Evolutionary conservation across 2,329 filamentous ascomycete species (phyloP), one percentile per base, ranked within the genome.

Genomic region (Ceratocystis variospora): DNA sequence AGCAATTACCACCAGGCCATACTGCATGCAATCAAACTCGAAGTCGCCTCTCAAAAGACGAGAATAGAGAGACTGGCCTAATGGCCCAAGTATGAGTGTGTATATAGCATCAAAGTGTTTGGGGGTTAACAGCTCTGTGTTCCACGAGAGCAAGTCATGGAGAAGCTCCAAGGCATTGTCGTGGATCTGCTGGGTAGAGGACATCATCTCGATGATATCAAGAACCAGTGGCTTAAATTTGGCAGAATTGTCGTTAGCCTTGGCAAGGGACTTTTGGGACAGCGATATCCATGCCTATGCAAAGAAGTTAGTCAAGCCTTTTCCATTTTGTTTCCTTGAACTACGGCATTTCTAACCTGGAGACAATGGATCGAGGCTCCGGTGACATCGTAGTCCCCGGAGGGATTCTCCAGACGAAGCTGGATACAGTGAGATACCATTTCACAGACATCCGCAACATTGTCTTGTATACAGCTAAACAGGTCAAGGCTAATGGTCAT

Each of bases 1-100:
- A 0, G 87, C 83, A 3, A 90, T 76, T 70, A 90, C 77, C 15
- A 91, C 77, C 62, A 85, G 79, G 0, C 84, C 85, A 70, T 88
- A 88, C 64, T 84, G 82, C n/a, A 85, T 73, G 5, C 80, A 80
- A 55, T 87, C 84, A 68, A 85, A 85, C 10, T 85, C 83, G 62
- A 82, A 83, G 66, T 88, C 83, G 6, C 83, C 84, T 12, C 79
- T 76, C 12, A 85, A 70, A 2, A 89, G 75, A 61, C 76, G 75
- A 62, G 79, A 75, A 68, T 88, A 84, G 61, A 80, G 79, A 41
- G 79, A 74, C 53, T 79, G 77, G 3, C 83, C 83, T 83, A 84
- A 87, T 8, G 79, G 73, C 63, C 80, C 84, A 41, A 81, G 78
- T 63, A 90, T 82, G 1, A 89, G 75, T n/a, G 78, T 73, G 45